A percentile compares a stretch with the other conserved stretches of the same genome.
phyloP scores from a whole-genome alignment of 352 stramenopile species.

The Pythium phragmiticola region DNA sequence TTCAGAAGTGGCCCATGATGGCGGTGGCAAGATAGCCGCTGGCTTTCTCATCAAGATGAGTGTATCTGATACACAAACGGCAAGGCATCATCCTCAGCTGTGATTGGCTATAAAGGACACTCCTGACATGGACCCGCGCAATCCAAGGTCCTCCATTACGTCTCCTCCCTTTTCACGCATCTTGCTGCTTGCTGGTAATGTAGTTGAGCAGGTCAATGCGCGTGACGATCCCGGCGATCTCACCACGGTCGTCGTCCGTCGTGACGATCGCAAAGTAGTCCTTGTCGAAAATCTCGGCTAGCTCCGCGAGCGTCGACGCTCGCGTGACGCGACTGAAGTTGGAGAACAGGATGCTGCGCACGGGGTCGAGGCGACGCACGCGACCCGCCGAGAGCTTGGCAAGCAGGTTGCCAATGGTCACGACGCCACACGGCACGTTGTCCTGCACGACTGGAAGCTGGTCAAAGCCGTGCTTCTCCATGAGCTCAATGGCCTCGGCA shows the following conservation, averaged over 20 bases:
- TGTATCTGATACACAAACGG: no score
- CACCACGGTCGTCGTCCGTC: conserved; percentile 55
- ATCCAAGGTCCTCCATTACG: no score
- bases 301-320: conserved; percentile 82
- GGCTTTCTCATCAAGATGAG: no score
- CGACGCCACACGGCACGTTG: conserved; percentile 88
- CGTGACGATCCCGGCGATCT: conserved; percentile 92
- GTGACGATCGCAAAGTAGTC: conserved; percentile 94
- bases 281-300: conserved; percentile 94
- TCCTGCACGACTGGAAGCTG: conserved; percentile 74
- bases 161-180: neutral
- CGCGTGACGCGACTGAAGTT: conserved; percentile 92
- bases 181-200: conserved; percentile 61
- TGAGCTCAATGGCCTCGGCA: conserved; percentile 90
- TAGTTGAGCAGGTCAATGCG: conserved; percentile 96
- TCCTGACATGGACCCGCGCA: neutral
- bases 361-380: conserved; percentile 75
- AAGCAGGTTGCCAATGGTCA: conserved; percentile 95
- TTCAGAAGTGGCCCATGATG: no score
- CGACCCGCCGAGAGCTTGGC: conserved; percentile 87
- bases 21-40: no score
- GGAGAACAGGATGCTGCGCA: conserved; percentile 91
- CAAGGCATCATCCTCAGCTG: no score
- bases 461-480: conserved; percentile 91
- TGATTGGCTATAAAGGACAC: neutral